These are phyloP conservation scores for Sphaerosporella brunnea DNA, from an alignment of 495 filamentous ascomycete species.

Conservation along the genomic window DNA sequence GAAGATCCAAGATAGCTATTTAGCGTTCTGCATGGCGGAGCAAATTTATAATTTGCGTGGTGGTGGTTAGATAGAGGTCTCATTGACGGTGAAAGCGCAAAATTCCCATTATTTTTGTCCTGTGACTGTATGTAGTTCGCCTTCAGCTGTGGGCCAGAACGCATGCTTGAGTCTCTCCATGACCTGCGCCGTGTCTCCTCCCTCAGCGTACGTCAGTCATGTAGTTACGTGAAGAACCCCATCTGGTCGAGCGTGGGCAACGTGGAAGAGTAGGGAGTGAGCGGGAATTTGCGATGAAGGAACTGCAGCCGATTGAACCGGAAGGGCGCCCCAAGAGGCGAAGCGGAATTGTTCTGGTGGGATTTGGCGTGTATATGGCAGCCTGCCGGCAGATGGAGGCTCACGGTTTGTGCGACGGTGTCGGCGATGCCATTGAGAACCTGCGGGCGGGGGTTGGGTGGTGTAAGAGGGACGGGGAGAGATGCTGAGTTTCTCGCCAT, in stretches of 20 bases:
- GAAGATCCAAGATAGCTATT: no score
- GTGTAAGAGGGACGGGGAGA: not conserved
- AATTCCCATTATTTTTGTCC: no score
- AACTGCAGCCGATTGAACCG: conserved; percentile 94
- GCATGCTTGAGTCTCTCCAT: conserved; percentile 75
- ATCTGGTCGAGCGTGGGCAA: conserved; percentile 57
- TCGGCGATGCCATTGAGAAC: conserved; percentile 51
- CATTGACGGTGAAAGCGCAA: no score
- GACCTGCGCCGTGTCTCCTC: conserved; percentile 64
- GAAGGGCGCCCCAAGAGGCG: conserved; percentile 89
- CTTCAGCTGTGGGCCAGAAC: conserved; percentile 45
- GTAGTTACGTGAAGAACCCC: conserved; percentile 65
- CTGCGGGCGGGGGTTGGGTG: conserved; percentile 5
- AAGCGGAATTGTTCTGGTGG: conserved; percentile 50
- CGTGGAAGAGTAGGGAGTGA: conserved; percentile 48
- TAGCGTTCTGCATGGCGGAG: no score
- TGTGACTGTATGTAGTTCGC: conserved; percentile 87
- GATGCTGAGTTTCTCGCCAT: conserved; percentile 91
- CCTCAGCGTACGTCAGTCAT: conserved; percentile 91
- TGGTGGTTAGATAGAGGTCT: no score
- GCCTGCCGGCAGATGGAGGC: conserved; percentile 55
- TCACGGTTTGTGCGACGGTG: conserved; percentile 86
- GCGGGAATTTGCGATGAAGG: conserved; percentile 61
- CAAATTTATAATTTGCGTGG: no score
- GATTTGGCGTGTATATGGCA: conserved; percentile 39